These are phyloP conservation scores for Xylaria sp. DNA, from an alignment of 2,329 filamentous ascomycete genomes.

Conservation along the genomic window DNA sequence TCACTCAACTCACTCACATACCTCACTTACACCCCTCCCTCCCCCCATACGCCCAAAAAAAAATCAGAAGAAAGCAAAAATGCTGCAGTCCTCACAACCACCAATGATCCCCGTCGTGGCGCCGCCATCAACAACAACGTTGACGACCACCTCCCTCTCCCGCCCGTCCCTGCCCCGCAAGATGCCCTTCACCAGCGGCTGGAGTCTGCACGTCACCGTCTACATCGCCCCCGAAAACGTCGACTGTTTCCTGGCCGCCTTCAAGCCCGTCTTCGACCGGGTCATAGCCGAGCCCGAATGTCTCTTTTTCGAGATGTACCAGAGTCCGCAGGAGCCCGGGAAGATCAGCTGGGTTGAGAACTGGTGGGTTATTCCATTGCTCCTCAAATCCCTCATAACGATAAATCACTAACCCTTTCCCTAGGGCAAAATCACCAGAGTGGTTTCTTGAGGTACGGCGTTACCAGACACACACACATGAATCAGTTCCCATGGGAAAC, in stretches of 20 bases:
- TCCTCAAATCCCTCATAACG: neutral
- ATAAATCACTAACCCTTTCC: neutral
- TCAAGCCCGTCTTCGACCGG: conserved; percentile 37
- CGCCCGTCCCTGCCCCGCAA: conserved; percentile 12
- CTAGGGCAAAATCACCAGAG: conserved; percentile 25
- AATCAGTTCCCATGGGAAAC: neutral
- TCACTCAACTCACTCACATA: too few relatives aligned
- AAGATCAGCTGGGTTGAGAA: conserved; percentile 38
- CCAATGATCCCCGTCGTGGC: conserved; percentile 5
- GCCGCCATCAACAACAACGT: conserved; percentile 7
- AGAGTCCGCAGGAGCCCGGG: conserved; percentile 34
- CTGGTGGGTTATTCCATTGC: conserved; percentile 31
- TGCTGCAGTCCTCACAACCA: conserved; percentile 18
- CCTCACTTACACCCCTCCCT: neutral
- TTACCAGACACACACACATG: neutral
- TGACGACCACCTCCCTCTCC: conserved; percentile 4
- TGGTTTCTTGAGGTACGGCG: conserved; percentile 28
- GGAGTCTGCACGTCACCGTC: conserved; percentile 29
- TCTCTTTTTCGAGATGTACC: conserved; percentile 41
- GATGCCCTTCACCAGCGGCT: conserved; percentile 13
- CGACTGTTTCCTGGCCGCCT: conserved; percentile 25
- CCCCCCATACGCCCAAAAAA: neutral
- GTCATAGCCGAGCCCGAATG: conserved; percentile 40
- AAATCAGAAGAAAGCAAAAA: conserved; percentile 1
- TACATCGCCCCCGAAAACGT: conserved; percentile 27